Evolutionary conservation across 331 rosid genomes (phyloP).

Genomic region (Stylosanthes scabra): DNA sequence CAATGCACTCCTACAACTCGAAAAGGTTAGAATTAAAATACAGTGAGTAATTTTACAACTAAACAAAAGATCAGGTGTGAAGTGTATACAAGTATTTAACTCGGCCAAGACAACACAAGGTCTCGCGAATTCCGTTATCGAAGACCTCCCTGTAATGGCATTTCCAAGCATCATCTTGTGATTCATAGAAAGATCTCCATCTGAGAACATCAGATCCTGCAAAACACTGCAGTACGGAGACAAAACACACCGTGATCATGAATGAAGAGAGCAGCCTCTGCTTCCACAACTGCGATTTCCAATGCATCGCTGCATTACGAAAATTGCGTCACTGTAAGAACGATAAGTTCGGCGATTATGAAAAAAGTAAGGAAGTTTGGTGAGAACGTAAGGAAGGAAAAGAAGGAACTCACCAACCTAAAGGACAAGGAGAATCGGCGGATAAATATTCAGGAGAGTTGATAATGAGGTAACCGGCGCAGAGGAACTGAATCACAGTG

Average conservation of each 20-base stretch:
- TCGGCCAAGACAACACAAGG: conserved; percentile 92
- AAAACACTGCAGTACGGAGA: conserved; percentile 69
- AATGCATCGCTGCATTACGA: conserved; percentile 51
- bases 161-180: conserved; percentile 85
- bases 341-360: no score
- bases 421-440: conserved; percentile 46
- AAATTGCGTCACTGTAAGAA: not conserved
- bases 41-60: not conserved
- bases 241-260: conserved; percentile 50
- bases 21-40: conserved; percentile 22
- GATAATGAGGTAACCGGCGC: conserved; percentile 63
- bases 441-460: conserved; percentile 43
- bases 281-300: conserved; percentile 45
- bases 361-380: not conserved
- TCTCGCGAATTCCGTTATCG: conserved; percentile 88
- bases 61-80: conserved; percentile 36
- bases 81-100: conserved; percentile 72
- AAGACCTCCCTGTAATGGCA: conserved; percentile 86
- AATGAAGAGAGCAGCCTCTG: conserved; percentile 50
- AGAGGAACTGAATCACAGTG: conserved; percentile 58
- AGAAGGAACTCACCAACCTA: conserved; percentile 58
- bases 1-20: conserved; percentile 52
- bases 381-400: conserved; percentile 14
- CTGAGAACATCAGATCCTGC: conserved; percentile 71
- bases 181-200: conserved; percentile 87